Percentiles rank a stretch among this genome's conserved stretches.
Conservation (phyloP, 805 yeast species). For the Zygosaccharomyces kombuchaensis region DNA sequence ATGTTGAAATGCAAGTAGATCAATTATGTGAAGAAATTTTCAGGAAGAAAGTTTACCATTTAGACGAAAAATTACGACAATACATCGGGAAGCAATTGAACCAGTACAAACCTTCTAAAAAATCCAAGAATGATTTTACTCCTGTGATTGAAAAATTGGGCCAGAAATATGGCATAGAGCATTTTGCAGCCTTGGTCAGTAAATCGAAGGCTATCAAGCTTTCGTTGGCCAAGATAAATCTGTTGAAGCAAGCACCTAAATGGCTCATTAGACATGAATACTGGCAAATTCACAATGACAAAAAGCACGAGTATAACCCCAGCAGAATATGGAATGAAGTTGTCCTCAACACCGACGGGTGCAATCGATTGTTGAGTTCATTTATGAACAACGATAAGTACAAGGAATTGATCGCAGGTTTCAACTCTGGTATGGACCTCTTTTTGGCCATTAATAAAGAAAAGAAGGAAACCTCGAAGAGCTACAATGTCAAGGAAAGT, state of each 20-base stretch:
- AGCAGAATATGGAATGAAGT: constrained; percentile 40
- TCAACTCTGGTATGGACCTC: constrained; percentile 39
- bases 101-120: constrained; percentile 13
- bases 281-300: constrained; percentile 28
- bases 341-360: constrained; percentile 22
- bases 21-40: constrained; percentile 24
- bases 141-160: constrained; percentile 7
- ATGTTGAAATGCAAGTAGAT: constrained; percentile 17
- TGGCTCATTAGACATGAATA: constrained; percentile 29
- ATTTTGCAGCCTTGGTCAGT: constrained; percentile 22
- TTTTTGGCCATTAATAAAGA: constrained; percentile 34
- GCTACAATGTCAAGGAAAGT: constrained; percentile 18
- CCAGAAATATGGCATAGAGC: constrained; percentile 13
- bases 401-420: constrained; percentile 43
- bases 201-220: constrained; percentile 29
- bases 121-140: constrained; percentile 12
- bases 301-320: constrained; percentile 41
- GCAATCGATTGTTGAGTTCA: constrained; percentile 37
- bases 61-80: constrained; percentile 23
- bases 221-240: constrained; percentile 19
- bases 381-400: constrained; percentile 43
- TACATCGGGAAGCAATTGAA: constrained; percentile 13
- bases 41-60: constrained; percentile 27
- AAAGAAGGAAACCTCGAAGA: constrained; percentile 11
- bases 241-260: constrained; percentile 19